A percentile compares a stretch with the other conserved stretches of the same genome.
Conservation (phyloP, 805 yeast species). For the Wickerhamomyces xylosicus region DNA sequence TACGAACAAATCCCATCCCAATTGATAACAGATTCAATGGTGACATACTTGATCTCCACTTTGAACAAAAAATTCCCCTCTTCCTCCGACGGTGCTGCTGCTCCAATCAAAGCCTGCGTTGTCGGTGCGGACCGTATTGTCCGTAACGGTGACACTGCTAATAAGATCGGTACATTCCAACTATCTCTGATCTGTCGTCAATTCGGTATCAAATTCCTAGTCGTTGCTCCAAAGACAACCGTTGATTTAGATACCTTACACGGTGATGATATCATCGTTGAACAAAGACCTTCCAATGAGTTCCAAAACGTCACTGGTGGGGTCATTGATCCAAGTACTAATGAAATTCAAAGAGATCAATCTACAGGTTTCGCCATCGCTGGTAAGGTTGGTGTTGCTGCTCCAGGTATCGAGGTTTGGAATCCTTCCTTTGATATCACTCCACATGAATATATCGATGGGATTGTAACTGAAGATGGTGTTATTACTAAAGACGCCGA, state of each 20-base stretch:
- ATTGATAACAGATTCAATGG: conserved; percentile 86
- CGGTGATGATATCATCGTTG: conserved; percentile 76
- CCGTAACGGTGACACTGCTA: conserved; percentile 89
- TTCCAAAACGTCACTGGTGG: conserved; percentile 71
- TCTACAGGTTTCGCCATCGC: conserved; percentile 21
- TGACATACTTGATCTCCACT: conserved; percentile 56
- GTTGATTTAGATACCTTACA: conserved; percentile 56
- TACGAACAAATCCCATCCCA: conserved; percentile 85
- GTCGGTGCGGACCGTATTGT: conserved; percentile 91
- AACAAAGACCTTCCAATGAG: conserved; percentile 77
- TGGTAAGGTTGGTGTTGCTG: conserved; percentile 67
- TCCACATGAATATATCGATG: conserved; percentile 72
- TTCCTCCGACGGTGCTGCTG: conserved; percentile 18
- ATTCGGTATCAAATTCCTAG: conserved; percentile 68
- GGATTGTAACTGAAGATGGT: conserved; percentile 78
- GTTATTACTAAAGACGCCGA: conserved; percentile 36
- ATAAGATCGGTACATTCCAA: conserved; percentile 93
- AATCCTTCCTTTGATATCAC: conserved; percentile 96
- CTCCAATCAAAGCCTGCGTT: conserved; percentile 79
- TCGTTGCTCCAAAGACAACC: conserved; percentile 93
- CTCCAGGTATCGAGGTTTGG: conserved; percentile 82
- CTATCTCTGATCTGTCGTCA: conserved; percentile 62
- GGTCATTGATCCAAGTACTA: conserved; percentile 25
- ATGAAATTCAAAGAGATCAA: conserved; percentile 17
- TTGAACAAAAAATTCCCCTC: conserved; percentile 15